Evolutionary conservation across 1,139 yeast genomes (phyloP), one percentile per base, ranked within the genome.

Genomic region (Saccharomyces hybrid): DNA sequence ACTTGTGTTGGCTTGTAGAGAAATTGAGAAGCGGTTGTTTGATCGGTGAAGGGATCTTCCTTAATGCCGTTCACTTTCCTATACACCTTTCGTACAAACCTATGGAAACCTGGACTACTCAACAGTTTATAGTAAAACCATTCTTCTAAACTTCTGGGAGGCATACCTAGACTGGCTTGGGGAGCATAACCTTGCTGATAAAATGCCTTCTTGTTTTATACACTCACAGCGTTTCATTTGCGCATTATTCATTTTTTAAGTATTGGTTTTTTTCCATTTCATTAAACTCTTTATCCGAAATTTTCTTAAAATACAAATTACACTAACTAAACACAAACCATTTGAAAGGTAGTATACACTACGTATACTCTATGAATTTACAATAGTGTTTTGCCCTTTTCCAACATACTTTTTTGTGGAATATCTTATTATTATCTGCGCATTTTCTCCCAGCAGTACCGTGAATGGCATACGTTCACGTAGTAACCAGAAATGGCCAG

Each of bases 61-160:
- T 73, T 78, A 14, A 86, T 76, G 1, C 87, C 81, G 65, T 89
- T 88, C 21, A 88, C 78, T 55, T 75, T 75, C 47, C 86, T 85
- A 64, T 85, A 86, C 1, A 86, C 72, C 16, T 75, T 73, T 49
- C 83, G 75, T 4, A 88, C 96, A 74, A 86, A 81, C 49, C 81
- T 73, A 63, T 86, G 85, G 65, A 89, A 89, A 1, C 79, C 74
- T 0, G 79, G 81, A 6, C 93, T 84, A 47, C 75, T 76, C 61
- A 88, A 76, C 6, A 86, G 73, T 75, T 77, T 61, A 48, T 56
- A 59, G 60, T 78, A 82, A 5, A 82, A 67, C 58, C 74, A 71
- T 65, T 81, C 83, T 60, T 80, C 82, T 24, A 80, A 55, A 31
- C 75, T 71, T 56, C 74, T 63, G 11, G 80, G 80, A 28, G 62